Percentiles rank a stretch among this genome's conserved stretches.
Evolutionary conservation across 768 basidiomycete genomes (phyloP).

Genomic region (Lactarius tabidus): DNA sequence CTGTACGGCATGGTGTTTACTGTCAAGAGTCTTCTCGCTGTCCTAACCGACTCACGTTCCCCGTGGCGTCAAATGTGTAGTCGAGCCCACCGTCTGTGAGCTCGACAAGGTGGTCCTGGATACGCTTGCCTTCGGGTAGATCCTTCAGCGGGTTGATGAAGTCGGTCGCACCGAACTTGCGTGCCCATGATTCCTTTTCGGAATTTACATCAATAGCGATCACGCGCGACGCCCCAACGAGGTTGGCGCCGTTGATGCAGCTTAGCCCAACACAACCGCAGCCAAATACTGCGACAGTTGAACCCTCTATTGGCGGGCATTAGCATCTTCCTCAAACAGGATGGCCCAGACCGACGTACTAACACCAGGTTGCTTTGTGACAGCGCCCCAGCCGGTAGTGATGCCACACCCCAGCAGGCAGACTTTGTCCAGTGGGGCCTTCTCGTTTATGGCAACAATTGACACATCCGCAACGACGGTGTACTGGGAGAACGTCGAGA

Average conservation of each 20-base stretch:
- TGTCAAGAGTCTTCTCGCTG: constrained; percentile 16
- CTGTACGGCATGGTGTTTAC: constrained; percentile 34
- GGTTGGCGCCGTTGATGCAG: constrained; percentile 73
- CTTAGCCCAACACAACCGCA: constrained; percentile 96
- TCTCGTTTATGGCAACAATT: constrained; percentile 82
- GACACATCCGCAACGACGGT: constrained; percentile 98
- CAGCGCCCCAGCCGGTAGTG: constrained; percentile 98
- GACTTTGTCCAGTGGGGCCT: constrained; percentile 92
- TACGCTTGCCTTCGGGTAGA: constrained; percentile 73
- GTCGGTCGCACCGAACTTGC: constrained; percentile 91
- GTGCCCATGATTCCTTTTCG: constrained; percentile 81
- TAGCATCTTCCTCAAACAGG: not conserved
- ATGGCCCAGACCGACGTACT: constrained; percentile 42
- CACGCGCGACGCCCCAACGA: constrained; percentile 79
- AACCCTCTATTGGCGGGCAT: constrained; percentile 52
- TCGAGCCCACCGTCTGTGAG: constrained; percentile 96
- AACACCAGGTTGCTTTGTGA: constrained; percentile 85
- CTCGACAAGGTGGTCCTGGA: constrained; percentile 87
- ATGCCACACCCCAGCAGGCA: constrained; percentile 96
- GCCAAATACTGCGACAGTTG: constrained; percentile 91
- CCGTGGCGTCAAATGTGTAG: constrained; percentile 96
- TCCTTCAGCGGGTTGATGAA: constrained; percentile 74
- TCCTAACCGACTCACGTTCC: constrained; percentile 55
- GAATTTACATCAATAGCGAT: constrained; percentile 92
- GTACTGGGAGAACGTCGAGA: constrained; percentile 99